Base-by-base conservation (phyloP, 2,329 filamentous ascomycete genomes). In the Cladophialophora psammophila region DNA sequence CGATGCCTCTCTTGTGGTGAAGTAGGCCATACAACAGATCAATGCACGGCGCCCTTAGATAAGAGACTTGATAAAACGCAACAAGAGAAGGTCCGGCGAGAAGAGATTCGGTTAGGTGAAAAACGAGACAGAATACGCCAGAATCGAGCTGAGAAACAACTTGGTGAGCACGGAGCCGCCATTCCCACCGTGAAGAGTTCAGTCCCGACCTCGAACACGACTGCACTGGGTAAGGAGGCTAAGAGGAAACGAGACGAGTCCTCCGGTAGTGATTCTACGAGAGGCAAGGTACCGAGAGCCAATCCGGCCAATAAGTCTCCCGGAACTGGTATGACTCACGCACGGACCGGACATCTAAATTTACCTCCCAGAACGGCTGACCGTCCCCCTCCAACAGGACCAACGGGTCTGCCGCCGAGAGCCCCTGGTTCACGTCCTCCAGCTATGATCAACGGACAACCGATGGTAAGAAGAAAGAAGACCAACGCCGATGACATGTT, bases 1-100 rank as follows among this genome's bases (percentile, higher is more conserved):
- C 78, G 81, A 50, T 84, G 82, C 63, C 42, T 77, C 20, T 74
- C 78, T 60, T 84, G 82, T 68, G 82, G 82, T 20, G 73, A 76
- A 60, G 74, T 81, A 54, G 82, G 82, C 3, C 82, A 84, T 72
- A 42, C 65, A 32, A 66, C 75, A 20, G 68, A 68, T 36, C 69
- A 64, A 9, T 84, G 82, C 72, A 77, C 52, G 38, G 65, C 67
- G 34, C 63, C 66, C 34, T 74, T 76, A 20, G 72, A 73, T 1
- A 75, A 73, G 26, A 52, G 72, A 40, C 72, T 84, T n/a, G 72
- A 76, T 20, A 79, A 77, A 63, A 72, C 73, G 34, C 76, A 81
- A 59, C 79, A 77, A 66, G 66, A 68, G 15, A 75, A 72, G 50
- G 74, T 83, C 48, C 69, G 71, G 9, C 75, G 73, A 55, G 76